Evolutionary conservation across 768 basidiomycete genomes (phyloP), one percentile per base, ranked within the genome.

Genomic region (Pulveroboletus sp.): DNA sequence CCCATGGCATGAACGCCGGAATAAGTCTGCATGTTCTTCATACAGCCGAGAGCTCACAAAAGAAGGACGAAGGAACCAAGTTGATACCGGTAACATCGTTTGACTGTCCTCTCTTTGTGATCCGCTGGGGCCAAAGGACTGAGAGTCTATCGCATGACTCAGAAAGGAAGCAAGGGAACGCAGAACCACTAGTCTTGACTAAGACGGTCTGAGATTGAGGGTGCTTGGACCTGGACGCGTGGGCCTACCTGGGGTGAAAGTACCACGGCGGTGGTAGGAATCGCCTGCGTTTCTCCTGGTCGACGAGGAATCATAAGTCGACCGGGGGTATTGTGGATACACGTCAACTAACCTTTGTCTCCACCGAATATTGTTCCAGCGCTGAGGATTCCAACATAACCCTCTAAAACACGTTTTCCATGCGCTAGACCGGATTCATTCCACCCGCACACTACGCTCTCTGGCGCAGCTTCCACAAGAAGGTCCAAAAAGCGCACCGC

Each of bases 141-240:
- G 46, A n/a, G 51, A 54, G 45, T 65, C 55, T 56, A 77, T 58
- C 7, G 81, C 82, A 49, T 65, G 60, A 13, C 69, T 69, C 19
- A 93, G 74, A 63, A 93, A 93, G 3, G 73, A 74, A 13, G 83
- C 74, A 32, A 93, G 69, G 2, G 91, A 92, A 48, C 73, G 76
- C 50, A 92, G 68, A 10, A 92, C 79, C n/a, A 83, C 75, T 45
- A 88, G 76, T 69, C 85, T 91, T 12, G 91, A 90, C 89, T 90
- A 40, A 26, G 41, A 51, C 49, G 14, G 41, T 41, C 23, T 47
- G 43, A 59, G 45, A 49, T 44, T 49, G 32, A 53, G 40, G 10
- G 26, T 16, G 13, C 9, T 39, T 43, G 45, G 13, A 37, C 24
- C n/a, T 17, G 23, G 35, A n/a, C 23, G 31, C 49, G 26, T 17